phyloP scores from a whole-genome alignment of 2,329 filamentous ascomycete species.

The Xylaria multiplex region DNA sequence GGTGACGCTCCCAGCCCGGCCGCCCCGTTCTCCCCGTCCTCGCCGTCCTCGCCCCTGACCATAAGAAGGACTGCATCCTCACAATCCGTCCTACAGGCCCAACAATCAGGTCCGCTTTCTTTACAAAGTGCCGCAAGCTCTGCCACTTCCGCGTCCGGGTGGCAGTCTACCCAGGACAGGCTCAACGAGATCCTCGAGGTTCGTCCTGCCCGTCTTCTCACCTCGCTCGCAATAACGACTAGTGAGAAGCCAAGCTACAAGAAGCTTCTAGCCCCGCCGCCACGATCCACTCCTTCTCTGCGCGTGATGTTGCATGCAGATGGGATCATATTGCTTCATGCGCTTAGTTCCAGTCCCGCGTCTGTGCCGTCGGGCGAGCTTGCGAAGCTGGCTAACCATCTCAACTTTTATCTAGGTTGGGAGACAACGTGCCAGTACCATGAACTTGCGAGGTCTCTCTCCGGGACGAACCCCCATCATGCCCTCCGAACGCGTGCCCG shows the following conservation, averaged over 20 bases:
- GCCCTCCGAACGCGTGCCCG: constrained; percentile 35
- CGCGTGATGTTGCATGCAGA: neutral
- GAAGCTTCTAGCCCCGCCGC: constrained; percentile 20
- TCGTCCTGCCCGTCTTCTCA: constrained; percentile 45
- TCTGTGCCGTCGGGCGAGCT: neutral
- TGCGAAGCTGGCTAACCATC: constrained; percentile 16
- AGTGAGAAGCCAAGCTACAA: constrained; percentile 18
- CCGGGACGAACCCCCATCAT: constrained; percentile 39
- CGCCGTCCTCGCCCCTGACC: constrained; percentile 9
- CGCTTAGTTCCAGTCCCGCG: neutral
- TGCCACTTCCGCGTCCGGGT: constrained; percentile 28
- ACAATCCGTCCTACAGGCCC: constrained; percentile 25
- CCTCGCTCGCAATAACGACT: neutral
- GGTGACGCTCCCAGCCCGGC: constrained; percentile 23
- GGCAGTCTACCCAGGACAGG: constrained; percentile 53
- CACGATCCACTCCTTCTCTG: constrained; percentile 3
- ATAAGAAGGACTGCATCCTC: constrained; percentile 36
- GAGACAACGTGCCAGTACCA: constrained; percentile 56
- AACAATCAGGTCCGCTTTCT: constrained; percentile 22
- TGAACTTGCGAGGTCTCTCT: constrained; percentile 45
- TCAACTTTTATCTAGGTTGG: constrained; percentile 49
- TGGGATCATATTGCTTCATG: neutral
- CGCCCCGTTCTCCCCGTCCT: constrained; percentile 10
- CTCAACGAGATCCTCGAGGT: constrained; percentile 61
- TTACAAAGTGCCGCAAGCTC: constrained; percentile 23